A percentile compares a stretch with the other conserved stretches of the same genome.
Conservation (phyloP, 208 protist species). For the Blastocrithidia nonstop region DNA sequence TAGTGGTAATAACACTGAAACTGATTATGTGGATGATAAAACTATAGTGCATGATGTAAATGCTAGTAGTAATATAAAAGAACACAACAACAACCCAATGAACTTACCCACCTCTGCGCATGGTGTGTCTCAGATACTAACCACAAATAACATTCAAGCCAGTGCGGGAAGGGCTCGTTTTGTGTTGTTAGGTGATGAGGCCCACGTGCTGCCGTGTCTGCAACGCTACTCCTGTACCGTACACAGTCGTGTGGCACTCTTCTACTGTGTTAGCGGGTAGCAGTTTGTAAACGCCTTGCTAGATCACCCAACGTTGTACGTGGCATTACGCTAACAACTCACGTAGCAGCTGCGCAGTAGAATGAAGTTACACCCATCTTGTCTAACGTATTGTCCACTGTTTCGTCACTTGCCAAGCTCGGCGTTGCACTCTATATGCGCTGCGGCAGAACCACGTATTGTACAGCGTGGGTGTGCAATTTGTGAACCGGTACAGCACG, state of each 20-base stretch:
- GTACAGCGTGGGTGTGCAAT: conserved; percentile 36
- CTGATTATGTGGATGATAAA: not conserved
- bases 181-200: conserved; percentile 70
- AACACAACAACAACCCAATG: not conserved
- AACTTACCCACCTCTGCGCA: no score
- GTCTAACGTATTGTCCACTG: conserved; percentile 44
- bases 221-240: conserved; percentile 67
- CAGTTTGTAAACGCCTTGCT: conserved; percentile 65
- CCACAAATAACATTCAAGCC: conserved; percentile 32
- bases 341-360: conserved; percentile 17
- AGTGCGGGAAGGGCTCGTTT: conserved; percentile 47
- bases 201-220: conserved; percentile 49
- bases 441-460: conserved; percentile 34
- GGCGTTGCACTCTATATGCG: conserved; percentile 25
- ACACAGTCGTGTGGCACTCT: conserved; percentile 45
- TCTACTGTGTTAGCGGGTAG: conserved; percentile 47
- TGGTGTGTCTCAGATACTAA: conserved; percentile 31
- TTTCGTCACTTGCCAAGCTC: conserved; percentile 28
- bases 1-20: no score
- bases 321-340: conserved; percentile 46
- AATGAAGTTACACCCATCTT: conserved; percentile 55
- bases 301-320: conserved; percentile 52
- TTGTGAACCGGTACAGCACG: conserved; percentile 52
- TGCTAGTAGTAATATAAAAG: not conserved
- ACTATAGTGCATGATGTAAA: no score